Conservation (phyloP, 345 rosid species). For the Odontarrhena argentea region DNA sequence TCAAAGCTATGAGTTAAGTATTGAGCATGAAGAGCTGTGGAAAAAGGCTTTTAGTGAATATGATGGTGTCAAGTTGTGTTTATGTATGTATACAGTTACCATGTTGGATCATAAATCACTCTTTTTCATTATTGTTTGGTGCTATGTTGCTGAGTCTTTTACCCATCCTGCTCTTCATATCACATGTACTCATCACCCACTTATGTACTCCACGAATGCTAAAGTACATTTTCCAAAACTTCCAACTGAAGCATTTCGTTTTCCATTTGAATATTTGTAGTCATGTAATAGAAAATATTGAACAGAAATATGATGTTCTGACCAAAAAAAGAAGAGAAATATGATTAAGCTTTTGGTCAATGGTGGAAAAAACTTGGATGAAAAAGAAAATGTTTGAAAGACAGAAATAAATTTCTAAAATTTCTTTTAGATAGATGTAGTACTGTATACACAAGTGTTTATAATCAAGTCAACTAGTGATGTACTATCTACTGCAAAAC, state of each 20-base stretch:
- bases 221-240: background rate
- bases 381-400: too few species aligned
- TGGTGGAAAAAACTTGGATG: too few species aligned
- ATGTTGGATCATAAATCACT: constrained; percentile 32
- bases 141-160: constrained; percentile 3
- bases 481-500: too few species aligned
- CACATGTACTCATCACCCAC: background rate
- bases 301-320: too few species aligned
- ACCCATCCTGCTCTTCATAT: background rate
- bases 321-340: too few species aligned
- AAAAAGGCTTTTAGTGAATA: constrained; percentile 16
- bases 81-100: constrained; percentile 26
- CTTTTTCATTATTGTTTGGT: constrained; percentile 22
- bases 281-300: too few species aligned
- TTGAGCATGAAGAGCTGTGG: constrained; percentile 14
- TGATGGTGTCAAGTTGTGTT: constrained; percentile 28
- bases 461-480: too few species aligned
- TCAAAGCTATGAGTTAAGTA: constrained; percentile 65
- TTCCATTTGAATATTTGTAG: too few species aligned
- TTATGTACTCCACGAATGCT: background rate
- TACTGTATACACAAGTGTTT: too few species aligned
- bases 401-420: too few species aligned
- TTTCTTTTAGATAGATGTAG: too few species aligned
- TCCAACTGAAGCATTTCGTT: background rate
- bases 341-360: too few species aligned